phyloP scores from a whole-genome alignment of 2,329 filamentous ascomycete genomes.

The Teratosphaeriaceae sp. region DNA sequence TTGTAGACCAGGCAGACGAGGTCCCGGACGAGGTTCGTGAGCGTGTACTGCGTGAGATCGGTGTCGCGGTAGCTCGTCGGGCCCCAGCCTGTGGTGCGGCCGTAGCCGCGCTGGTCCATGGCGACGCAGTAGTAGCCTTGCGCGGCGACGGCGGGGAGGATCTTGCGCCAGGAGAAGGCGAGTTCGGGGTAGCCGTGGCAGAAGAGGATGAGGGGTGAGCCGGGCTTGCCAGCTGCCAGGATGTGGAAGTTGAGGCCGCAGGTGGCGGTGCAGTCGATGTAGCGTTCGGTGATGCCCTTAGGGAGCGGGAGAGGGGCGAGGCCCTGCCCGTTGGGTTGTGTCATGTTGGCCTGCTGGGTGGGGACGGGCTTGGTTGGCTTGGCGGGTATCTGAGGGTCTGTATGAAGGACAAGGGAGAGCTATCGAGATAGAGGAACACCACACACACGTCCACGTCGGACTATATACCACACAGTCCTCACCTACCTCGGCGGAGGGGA shows the following conservation, averaged over 20 bases:
- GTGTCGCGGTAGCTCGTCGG: conserved; percentile 43
- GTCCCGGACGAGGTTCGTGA: conserved; percentile 56
- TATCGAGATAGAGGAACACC: too few relatives aligned
- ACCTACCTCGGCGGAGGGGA: too few relatives aligned
- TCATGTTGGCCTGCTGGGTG: conserved; percentile 1
- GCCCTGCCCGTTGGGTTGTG: not conserved
- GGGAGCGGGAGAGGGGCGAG: conserved; percentile 46
- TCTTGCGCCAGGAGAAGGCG: conserved; percentile 62
- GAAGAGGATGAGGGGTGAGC: conserved; percentile 53
- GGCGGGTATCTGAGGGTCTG: too few relatives aligned
- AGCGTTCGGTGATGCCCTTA: conserved; percentile 47
- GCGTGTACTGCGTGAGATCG: conserved; percentile 51
- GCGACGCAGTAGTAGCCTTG: conserved; percentile 60
- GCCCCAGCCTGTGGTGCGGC: conserved; percentile 58
- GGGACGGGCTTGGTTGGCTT: not conserved
- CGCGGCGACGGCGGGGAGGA: conserved; percentile 52
- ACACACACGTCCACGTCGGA: too few relatives aligned
- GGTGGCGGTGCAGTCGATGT: conserved; percentile 46
- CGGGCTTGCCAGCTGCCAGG: conserved; percentile 46
- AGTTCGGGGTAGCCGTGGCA: conserved; percentile 64
- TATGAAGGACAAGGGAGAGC: too few relatives aligned
- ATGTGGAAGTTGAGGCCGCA: conserved; percentile 57
- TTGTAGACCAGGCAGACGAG: conserved; percentile 54
- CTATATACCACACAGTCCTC: too few relatives aligned
- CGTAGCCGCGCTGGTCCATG: conserved; percentile 62